Percentiles rank a stretch among this genome's conserved stretches.
Conservation (phyloP, 768 basidiomycete species). For the Trametes maxima region DNA sequence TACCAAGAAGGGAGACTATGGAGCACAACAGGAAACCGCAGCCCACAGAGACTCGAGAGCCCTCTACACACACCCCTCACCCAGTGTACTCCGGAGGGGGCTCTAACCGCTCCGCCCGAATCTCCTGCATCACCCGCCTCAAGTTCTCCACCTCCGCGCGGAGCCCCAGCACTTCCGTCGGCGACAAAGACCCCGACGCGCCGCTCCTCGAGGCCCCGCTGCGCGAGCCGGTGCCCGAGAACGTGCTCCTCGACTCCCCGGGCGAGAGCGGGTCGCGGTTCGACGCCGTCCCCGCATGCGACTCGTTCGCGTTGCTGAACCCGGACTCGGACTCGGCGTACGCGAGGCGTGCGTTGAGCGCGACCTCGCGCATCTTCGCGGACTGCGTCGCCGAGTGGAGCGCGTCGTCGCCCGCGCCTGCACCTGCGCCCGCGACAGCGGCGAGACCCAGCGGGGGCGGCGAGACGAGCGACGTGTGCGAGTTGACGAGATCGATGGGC, state of each 20-base stretch:
- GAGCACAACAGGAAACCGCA: no score
- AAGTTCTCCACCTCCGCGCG: constrained; percentile 35
- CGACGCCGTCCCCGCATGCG: constrained; percentile 7
- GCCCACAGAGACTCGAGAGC: no score
- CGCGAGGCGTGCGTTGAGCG: constrained; percentile 4
- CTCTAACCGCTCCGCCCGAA: constrained; percentile 28
- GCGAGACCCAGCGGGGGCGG: background rate
- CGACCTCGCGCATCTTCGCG: constrained; percentile 8
- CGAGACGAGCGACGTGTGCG: background rate
- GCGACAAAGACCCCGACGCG: constrained; percentile 16
- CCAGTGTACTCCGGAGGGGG: constrained; percentile 31
- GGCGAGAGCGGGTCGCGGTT: constrained; percentile 14
- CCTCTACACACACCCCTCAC: background rate
- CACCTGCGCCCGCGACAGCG: background rate
- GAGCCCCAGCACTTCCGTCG: constrained; percentile 27
- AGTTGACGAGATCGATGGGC: background rate
- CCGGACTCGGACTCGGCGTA: constrained; percentile 4
- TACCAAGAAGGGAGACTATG: no score
- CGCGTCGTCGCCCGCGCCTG: background rate
- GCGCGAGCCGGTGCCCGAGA: background rate
- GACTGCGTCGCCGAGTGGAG: background rate
- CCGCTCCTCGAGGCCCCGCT: background rate
- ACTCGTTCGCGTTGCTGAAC: constrained; percentile 1
- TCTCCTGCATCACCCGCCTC: constrained; percentile 29
- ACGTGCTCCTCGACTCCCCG: background rate